Base-by-base conservation (phyloP, 805 yeast species). In the Tetrapisispora namnaoensis region DNA sequence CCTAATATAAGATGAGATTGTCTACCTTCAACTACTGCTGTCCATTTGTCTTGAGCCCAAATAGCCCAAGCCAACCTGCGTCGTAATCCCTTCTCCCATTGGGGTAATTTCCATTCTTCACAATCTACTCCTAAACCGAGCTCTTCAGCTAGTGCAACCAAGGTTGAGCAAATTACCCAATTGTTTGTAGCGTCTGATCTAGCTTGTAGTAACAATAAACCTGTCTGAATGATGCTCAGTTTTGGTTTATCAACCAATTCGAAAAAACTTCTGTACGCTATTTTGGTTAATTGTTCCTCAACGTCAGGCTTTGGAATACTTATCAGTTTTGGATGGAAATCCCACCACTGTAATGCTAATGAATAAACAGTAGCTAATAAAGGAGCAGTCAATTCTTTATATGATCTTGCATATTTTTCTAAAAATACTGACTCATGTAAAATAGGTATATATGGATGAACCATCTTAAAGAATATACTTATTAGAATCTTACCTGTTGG, bases 51-150 rank as follows among this genome's bases (percentile, higher is more conserved):
- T 64, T 89, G 95, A 46, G 85, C 72, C 73, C 80, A 91, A 1
- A 89, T 93, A 0, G 97, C 97, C 98, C 99, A 91, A 0, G 97
- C 95, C 44, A 91, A 68, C 50, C 98, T 73, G 56, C 87, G 78
- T 46, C 99, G 74, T 44, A 91, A 68, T 6, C 95, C 95, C 45
- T 95, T 74, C 61, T 91, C 99, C 98, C 98, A 93, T 57, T 83
- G 82, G 0, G 98, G 98, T 35, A 91, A 68, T 58, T 85, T 82
- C 99, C 99, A 91, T 54, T 76, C 78, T 49, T 83, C 80, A 59
- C 97, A 90, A 60, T 90, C 91, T n/a, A 87, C 72, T 0, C 96
- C 95, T 11, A 91, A 70, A 0, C 98, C 97, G 17, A 91, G 70
- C 56, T 91, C 95, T 65, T 91, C 96, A 0, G 96, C 82, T 18